Evolutionary conservation across 176 grass and related monocot species (phyloP).

Genomic region (Musa schizocarpa): DNA sequence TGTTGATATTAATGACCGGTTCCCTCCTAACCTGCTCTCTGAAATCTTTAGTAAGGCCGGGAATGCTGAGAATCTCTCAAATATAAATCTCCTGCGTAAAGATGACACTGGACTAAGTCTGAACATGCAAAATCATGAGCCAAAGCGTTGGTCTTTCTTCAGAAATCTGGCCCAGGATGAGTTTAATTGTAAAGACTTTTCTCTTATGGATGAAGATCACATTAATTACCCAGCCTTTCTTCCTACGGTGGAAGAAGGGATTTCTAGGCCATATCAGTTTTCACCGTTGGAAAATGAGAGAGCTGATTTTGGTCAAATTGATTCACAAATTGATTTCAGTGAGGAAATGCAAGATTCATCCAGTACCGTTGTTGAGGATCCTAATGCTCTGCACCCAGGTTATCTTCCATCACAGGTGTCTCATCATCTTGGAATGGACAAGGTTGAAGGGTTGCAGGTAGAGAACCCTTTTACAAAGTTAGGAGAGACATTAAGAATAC

Average conservation of each 20-base stretch:
- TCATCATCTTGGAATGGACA: slow-evolving; percentile 18
- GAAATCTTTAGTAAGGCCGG: slow-evolving; percentile 85
- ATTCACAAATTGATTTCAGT: slow-evolving; percentile 35
- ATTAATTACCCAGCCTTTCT: slow-evolving; percentile 19
- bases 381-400: slow-evolving; percentile 23
- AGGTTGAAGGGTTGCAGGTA: slow-evolving; percentile 56
- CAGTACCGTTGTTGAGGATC: slow-evolving; percentile 24
- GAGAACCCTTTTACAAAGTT: slow-evolving; percentile 76
- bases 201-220: slow-evolving; percentile 45
- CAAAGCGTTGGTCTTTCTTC: slow-evolving; percentile 87
- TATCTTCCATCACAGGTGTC: slow-evolving; percentile 43
- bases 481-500: slow-evolving; percentile 46
- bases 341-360: slow-evolving; percentile 42
- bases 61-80: slow-evolving; percentile 52
- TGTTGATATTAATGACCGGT: slow-evolving; percentile 49
- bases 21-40: slow-evolving; percentile 73
- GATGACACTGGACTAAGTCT: slow-evolving; percentile 73
- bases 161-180: slow-evolving; percentile 82
- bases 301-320: slow-evolving; percentile 34
- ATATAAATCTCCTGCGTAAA: slow-evolving; percentile 35
- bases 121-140: slow-evolving; percentile 80
- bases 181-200: slow-evolving; percentile 54
- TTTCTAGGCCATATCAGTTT: slow-evolving; percentile 24
- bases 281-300: slow-evolving; percentile 28
- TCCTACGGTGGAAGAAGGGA: slow-evolving; percentile 43